Evolutionary conservation across 768 basidiomycete genomes (phyloP), one percentile per base, ranked within the genome.

Genomic region (Fistulinella prunicolor): DNA sequence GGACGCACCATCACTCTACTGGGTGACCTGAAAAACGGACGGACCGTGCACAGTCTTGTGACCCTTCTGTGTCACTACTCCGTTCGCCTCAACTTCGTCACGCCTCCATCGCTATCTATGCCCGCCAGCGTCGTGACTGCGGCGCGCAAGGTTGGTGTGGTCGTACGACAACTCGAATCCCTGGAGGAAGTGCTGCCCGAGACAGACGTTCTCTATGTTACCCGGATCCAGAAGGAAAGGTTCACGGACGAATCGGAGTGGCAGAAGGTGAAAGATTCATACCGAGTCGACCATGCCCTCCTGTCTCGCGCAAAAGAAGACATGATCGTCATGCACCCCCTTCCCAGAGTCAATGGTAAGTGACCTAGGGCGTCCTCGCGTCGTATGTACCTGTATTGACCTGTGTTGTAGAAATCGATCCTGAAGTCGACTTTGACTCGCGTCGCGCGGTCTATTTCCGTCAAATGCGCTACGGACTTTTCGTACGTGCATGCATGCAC

Each of bases 271-370:
- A 96, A 92, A 74, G 89, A 95, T 63, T 81, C 85, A 14, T 98
- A 95, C 66, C 76, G 92, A 28, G 82, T 99, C 46, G 92, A 98
- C 68, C 96, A 98, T 62, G 89, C 94, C 10, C 82, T 98, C 26
- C 76, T 99, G 22, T 83, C 93, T 6, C 77, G 89, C 36, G 95
- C 96, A 9, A 98, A 98, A 73, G 87, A 91, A 54, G 89, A 94
- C 44, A 92, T 96, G 84, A 97, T 98, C 49, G 93, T 98, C 55
- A 95, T 99, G 94, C 96, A 99, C 68, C 96, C 96, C n/a, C 75
- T 99, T 19, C 96, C 96, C 13, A 72, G 96, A 60, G 83, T 95
- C 42, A 92, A 90, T 50, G 90, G 90, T 85, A 55, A 54, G 81
- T 64, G 4, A 1, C 12, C 49, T 28, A 40, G 13, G 17, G n/a